Evolutionary conservation across 345 rosid species (phyloP).

Genomic region (Physaria fendleri): DNA sequence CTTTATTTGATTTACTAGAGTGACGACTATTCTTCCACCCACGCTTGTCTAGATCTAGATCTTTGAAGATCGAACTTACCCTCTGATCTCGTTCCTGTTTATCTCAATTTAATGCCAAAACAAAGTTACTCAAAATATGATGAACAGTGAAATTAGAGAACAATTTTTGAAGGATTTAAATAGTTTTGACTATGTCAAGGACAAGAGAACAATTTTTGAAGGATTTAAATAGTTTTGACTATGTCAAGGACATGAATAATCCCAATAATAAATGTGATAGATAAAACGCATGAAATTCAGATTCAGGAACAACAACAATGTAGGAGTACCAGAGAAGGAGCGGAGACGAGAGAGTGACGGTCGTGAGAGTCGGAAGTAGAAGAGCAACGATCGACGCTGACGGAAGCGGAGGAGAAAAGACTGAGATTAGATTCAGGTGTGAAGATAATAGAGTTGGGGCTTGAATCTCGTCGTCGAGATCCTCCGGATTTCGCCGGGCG

Average conservation of each 20-base stretch:
- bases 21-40: conserved; percentile 44
- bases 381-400: conserved; percentile 88
- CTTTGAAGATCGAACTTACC: conserved; percentile 57
- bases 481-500: conserved; percentile 33
- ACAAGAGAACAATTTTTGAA: not conserved
- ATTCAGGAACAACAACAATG: not conserved
- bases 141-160: not conserved
- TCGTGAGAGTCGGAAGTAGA: conserved; percentile 75
- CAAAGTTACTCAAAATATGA: not conserved
- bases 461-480: conserved; percentile 54
- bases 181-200: conserved; percentile 15
- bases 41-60: conserved; percentile 68
- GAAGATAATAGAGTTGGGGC: conserved; percentile 85
- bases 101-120: conserved; percentile 41
- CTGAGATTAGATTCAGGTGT: conserved; percentile 76
- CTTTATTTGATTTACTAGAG: conserved; percentile 49
- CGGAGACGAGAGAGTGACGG: conserved; percentile 63
- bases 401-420: conserved; percentile 84
- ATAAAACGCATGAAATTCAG: not conserved
- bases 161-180: conserved; percentile 2
- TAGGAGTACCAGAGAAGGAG: conserved; percentile 51
- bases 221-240: conserved; percentile 10
- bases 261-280: not conserved
- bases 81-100: conserved; percentile 44
- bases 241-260: not conserved